phyloP scores from a whole-genome alignment of 2,329 filamentous ascomycete species.

The Colletotrichum spaethianum region DNA sequence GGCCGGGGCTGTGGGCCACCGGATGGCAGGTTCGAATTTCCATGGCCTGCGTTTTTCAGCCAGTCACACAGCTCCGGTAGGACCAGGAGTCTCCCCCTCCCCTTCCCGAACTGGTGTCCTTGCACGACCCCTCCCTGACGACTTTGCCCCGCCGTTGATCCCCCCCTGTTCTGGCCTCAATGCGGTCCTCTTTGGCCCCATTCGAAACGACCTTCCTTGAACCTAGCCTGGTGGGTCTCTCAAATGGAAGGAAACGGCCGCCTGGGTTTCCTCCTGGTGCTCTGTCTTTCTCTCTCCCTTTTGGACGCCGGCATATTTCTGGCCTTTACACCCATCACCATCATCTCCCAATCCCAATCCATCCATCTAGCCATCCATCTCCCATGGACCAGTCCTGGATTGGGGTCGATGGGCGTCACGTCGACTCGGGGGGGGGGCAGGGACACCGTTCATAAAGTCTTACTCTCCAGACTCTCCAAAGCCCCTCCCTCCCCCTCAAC shows the following conservation, averaged over 20 bases:
- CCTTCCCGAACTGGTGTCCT: conserved; percentile 31
- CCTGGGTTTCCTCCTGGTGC: conserved; percentile 13
- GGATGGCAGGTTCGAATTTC: conserved; percentile 37
- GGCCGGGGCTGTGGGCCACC: conserved; percentile 24
- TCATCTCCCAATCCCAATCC: background rate
- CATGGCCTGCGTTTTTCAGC: conserved; percentile 26
- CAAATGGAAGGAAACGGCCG: conserved; percentile 35
- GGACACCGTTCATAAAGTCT: conserved; percentile 3
- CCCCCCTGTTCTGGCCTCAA: conserved; percentile 5
- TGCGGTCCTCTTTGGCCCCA: background rate
- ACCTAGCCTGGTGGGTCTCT: conserved; percentile 25
- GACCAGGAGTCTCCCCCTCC: conserved; percentile 2
- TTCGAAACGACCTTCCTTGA: conserved; percentile 18
- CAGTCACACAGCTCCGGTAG: conserved; percentile 14
- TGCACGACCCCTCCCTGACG: conserved; percentile 14
- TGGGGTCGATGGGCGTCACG: background rate
- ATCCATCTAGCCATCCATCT: background rate
- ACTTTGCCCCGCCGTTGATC: conserved; percentile 16
- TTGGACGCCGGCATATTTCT: background rate
- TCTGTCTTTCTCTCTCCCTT: conserved; percentile 9
- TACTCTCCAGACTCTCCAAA: background rate
- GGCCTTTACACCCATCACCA: background rate
- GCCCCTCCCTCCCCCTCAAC: background rate
- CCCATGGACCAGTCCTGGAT: background rate
- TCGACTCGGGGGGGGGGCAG: background rate